Conservation (phyloP, 2,329 filamentous ascomycete genomes). For the Paraphaeosphaeria sporulosa region DNA sequence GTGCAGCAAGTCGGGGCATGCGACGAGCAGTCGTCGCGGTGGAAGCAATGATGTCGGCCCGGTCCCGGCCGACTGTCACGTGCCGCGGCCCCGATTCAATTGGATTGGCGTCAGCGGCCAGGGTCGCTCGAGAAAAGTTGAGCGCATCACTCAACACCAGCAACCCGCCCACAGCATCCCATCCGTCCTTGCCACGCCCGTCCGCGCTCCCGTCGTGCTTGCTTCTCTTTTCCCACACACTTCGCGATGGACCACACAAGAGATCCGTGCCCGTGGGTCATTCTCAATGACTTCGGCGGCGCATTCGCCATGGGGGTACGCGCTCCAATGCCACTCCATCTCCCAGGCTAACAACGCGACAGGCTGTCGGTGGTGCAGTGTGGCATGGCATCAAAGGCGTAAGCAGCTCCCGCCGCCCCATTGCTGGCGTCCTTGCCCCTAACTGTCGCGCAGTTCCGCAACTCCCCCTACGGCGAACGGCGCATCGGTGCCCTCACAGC, state of each 20-base stretch:
- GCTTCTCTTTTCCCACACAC: neutral
- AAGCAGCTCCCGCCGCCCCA: constrained; percentile 55
- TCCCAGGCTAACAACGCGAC: constrained; percentile 20
- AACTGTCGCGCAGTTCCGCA: constrained; percentile 40
- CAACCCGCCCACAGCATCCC: constrained; percentile 24
- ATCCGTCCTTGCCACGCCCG: constrained; percentile 51
- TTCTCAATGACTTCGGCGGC: constrained; percentile 96
- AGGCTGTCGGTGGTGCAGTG: constrained; percentile 62
- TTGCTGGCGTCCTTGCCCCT: constrained; percentile 9
- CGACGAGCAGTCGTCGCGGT: constrained; percentile 8
- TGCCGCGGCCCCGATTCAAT: neutral
- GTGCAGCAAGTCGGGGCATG: neutral
- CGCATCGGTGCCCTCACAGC: constrained; percentile 94
- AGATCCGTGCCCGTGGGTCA: constrained; percentile 96
- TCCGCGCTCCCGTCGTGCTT: constrained; percentile 11
- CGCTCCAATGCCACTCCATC: constrained; percentile 26
- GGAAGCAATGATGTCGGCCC: constrained; percentile 18
- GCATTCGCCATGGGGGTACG: constrained; percentile 96
- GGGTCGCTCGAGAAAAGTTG: constrained; percentile 39
- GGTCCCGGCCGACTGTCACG: constrained; percentile 15
- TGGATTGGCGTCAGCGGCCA: constrained; percentile 16
- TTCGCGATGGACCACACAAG: constrained; percentile 86
- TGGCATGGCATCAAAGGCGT: constrained; percentile 97
- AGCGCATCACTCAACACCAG: constrained; percentile 32
- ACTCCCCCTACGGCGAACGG: constrained; percentile 79